These are phyloP conservation scores for Chernovozyma sophiae-reginae DNA, from an alignment of 1,139 yeast species.

Conservation along the genomic window DNA sequence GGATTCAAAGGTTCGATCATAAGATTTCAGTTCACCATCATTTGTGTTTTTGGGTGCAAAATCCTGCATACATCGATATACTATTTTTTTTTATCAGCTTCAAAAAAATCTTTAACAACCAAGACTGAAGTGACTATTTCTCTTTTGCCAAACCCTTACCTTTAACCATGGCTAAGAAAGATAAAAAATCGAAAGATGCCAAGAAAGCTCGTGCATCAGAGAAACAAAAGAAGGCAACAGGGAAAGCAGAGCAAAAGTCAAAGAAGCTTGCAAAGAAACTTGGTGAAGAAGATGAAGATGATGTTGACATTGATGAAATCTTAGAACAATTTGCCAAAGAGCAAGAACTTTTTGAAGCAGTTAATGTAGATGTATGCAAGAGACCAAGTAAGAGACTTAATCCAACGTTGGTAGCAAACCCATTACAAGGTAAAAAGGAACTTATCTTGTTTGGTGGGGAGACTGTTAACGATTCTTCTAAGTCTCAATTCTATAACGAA, in stretches of 20 bases:
- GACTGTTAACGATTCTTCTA: conserved; percentile 45
- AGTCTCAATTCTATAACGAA: conserved; percentile 74
- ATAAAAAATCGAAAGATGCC: conserved; percentile 80
- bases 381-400: conserved; percentile 68
- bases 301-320: conserved; percentile 81
- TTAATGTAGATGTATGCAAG: conserved; percentile 51
- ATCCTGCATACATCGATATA: conserved; percentile 2
- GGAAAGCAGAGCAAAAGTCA: conserved; percentile 69
- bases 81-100: neutral
- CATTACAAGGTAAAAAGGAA: conserved; percentile 73
- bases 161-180: conserved; percentile 86
- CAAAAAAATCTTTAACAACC: neutral
- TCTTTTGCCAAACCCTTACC: too few species aligned
- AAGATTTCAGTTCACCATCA: too few species aligned
- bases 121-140: neutral
- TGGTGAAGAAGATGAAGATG: conserved; percentile 80
- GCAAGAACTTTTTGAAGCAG: conserved; percentile 74
- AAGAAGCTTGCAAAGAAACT: conserved; percentile 73
- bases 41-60: conserved; percentile 4
- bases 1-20: too few species aligned
- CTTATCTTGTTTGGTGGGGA: conserved; percentile 90
- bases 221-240: conserved; percentile 70
- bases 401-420: conserved; percentile 72
- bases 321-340: conserved; percentile 73
- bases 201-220: conserved; percentile 87